Evolutionary conservation across 441 rosid species (phyloP), one percentile per base, ranked within the genome.

Genomic region (Aleurites moluccanus): DNA sequence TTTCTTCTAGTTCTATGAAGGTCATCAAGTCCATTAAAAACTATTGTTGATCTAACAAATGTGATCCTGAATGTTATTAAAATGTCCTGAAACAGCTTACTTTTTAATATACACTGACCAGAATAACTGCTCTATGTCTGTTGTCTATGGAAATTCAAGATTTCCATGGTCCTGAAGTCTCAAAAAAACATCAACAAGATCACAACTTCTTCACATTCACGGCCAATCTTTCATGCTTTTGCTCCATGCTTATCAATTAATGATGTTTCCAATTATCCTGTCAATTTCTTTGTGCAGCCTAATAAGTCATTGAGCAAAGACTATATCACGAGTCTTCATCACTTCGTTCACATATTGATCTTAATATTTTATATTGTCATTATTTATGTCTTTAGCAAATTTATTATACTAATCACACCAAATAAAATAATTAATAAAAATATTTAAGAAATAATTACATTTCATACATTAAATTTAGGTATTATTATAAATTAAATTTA

Each of bases 111-210:
- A 5, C 2, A 75, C 79, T 71, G 5, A 78, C 84, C 71, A 69
- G 40, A 40, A 78, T 67, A 14, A 81, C 77, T 18, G 81, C 79
- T 57, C 78, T 75, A 64, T 75, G 18, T 75, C 53, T 23, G 14
- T 71, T 0, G 72, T 38, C n/a, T 78, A 38, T 11, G 79, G 59
- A 42, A 78, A 62, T 16, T 75, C 79, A 6, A 57, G 75, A 6
- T 73, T 20, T 25, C 64, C 79, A n/a, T 20, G 5, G 10, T 70
- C 57, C 53, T 78, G 82, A 40, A 75, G 28, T 16, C 70, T 40
- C 27, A 75, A 35, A 55, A 78, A 75, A 75, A 72, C 79, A 75
- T 81, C 82, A 9, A 81, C 77, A 14, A 81, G 57, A 69, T 81
- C 80, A n/a, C n/a, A n/a, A 69, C 78, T 21, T 62, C 57, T 11